A percentile compares a stretch with the other conserved stretches of the same genome.
Conservation (phyloP, 192 early-diverging fungal species). For the Globomyces pollinis-pini region DNA sequence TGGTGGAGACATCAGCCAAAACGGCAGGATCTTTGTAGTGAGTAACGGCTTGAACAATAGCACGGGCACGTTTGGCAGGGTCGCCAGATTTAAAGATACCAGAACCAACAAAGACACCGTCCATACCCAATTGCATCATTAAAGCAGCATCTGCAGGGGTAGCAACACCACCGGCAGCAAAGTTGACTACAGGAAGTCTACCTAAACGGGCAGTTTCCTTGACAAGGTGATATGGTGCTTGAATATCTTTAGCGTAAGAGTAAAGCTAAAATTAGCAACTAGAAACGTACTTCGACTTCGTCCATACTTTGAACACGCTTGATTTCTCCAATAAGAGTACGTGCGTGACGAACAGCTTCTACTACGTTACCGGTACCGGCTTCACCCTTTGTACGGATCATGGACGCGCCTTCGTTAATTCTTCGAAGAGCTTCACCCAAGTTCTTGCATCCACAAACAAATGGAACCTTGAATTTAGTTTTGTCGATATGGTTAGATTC, state of each 20-base stretch:
- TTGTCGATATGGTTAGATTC: constrained; percentile 95
- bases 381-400: constrained; percentile 98
- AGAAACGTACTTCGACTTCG: constrained; percentile 55
- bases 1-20: constrained; percentile 79
- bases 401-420: constrained; percentile 93
- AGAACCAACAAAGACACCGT: constrained; percentile 96
- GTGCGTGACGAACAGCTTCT: constrained; percentile 93
- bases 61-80: constrained; percentile 88
- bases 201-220: constrained; percentile 80
- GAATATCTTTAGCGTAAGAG: constrained; percentile 93
- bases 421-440: constrained; percentile 94
- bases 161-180: constrained; percentile 93
- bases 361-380: constrained; percentile 98
- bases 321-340: constrained; percentile 83
- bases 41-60: constrained; percentile 93
- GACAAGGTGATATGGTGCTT: constrained; percentile 84
- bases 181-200: constrained; percentile 94
- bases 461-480: constrained; percentile 85
- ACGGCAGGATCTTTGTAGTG: constrained; percentile 87
- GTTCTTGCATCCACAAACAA: constrained; percentile 94
- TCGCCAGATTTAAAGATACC: constrained; percentile 93
- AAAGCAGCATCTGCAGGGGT: constrained; percentile 97
- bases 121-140: constrained; percentile 99
- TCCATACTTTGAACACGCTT: constrained; percentile 73
- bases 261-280: constrained; percentile 50